Percentiles rank a stretch among this genome's conserved stretches.
Conservation (phyloP, 1,284 basidiomycete genomes). For the Ustilago sp. region DNA sequence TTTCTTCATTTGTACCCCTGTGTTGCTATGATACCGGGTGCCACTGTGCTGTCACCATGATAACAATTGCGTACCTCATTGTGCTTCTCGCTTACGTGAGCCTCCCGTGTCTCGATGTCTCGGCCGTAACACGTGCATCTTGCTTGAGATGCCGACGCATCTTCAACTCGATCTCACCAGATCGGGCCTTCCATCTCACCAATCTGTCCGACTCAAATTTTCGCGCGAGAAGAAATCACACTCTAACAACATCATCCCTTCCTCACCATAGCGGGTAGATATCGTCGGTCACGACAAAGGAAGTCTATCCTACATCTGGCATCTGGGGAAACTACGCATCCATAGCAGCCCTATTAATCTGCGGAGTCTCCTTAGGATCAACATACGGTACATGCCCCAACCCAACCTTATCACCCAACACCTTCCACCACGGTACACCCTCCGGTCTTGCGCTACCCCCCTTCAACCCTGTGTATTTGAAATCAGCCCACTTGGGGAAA, state of each 20-base stretch:
- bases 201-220: not conserved
- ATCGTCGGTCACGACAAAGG: not conserved
- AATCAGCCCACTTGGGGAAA: slow-evolving; percentile 61
- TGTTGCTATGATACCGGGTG: too few relatives aligned
- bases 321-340: slow-evolving; percentile 25
- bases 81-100: too few relatives aligned
- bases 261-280: not conserved
- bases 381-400: slow-evolving; percentile 55
- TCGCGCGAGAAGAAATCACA: slow-evolving; percentile 5
- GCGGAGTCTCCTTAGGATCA: slow-evolving; percentile 50
- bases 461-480: slow-evolving; percentile 53
- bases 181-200: slow-evolving; percentile 1
- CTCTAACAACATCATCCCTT: not conserved
- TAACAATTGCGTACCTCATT: too few relatives aligned
- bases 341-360: slow-evolving; percentile 55
- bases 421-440: slow-evolving; percentile 51
- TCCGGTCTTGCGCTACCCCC: slow-evolving; percentile 22
- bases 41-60: too few relatives aligned
- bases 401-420: slow-evolving; percentile 46
- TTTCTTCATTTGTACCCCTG: too few relatives aligned
- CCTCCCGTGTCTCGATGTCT: too few relatives aligned
- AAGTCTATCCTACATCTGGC: too few relatives aligned
- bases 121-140: too few relatives aligned
- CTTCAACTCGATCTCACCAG: slow-evolving; percentile 1
- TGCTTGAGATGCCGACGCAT: too few relatives aligned